Conservation (phyloP, 1,284 basidiomycete genomes). For the Ustilago bromivora region DNA sequence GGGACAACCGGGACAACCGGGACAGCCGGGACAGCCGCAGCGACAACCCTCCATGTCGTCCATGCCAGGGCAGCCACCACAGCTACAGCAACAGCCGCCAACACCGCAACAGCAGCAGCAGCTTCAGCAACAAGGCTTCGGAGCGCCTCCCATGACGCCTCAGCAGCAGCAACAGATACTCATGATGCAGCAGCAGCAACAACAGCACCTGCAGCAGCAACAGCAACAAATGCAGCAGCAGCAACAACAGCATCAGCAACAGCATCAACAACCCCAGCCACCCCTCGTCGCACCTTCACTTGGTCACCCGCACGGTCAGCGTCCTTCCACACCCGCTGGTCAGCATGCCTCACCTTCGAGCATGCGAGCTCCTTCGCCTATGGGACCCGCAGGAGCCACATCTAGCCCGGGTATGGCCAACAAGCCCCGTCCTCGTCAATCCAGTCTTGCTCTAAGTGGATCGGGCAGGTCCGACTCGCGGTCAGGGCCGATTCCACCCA, state of each 20-base stretch:
- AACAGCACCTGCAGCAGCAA: slow-evolving; percentile 7
- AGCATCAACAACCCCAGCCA: slow-evolving; percentile 42
- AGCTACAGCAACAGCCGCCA: slow-evolving; percentile 24
- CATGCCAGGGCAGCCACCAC: slow-evolving; percentile 11
- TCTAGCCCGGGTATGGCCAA: slow-evolving; percentile 40
- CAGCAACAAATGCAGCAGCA: slow-evolving; percentile 36
- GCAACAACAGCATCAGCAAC: slow-evolving; percentile 56
- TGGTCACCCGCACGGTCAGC: slow-evolving; percentile 43
- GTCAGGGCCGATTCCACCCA: slow-evolving; percentile 34
- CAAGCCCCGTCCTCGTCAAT: slow-evolving; percentile 45
- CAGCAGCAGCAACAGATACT: slow-evolving; percentile 42
- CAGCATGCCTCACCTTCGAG: slow-evolving; percentile 43
- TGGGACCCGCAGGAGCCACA: slow-evolving; percentile 34
- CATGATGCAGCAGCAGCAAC: slow-evolving; percentile 40
- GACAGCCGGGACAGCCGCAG: slow-evolving; percentile 23
- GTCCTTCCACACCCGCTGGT: slow-evolving; percentile 39
- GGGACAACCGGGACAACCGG: slow-evolving; percentile 21
- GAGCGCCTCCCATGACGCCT: slow-evolving; percentile 28
- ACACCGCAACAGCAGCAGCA: slow-evolving; percentile 32
- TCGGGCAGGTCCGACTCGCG: slow-evolving; percentile 43
- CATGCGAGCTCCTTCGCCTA: slow-evolving; percentile 52
- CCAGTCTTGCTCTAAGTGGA: slow-evolving; percentile 39
- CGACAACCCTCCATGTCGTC: slow-evolving; percentile 21
- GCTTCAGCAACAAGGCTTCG: slow-evolving; percentile 22
- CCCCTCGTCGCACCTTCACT: slow-evolving; percentile 38